phyloP scores from a whole-genome alignment of 2,329 filamentous ascomycete species.

The Penicillium expansum region DNA sequence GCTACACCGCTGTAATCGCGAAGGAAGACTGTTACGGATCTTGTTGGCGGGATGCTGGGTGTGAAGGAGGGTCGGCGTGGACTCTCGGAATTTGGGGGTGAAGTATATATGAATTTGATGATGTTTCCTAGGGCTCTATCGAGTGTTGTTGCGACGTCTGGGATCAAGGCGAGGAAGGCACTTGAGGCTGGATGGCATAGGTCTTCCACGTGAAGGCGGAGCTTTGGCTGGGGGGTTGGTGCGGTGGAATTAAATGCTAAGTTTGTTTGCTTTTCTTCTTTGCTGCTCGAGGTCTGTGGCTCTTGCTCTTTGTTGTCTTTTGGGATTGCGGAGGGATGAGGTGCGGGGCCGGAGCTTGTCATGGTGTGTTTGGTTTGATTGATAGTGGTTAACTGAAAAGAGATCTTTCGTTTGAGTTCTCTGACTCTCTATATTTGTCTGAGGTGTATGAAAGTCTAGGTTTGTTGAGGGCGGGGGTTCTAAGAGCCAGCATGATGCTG shows the following conservation, averaged over 20 bases:
- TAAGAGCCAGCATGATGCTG: neutral
- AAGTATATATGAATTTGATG: slow-evolving; percentile 67
- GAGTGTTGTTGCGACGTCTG: slow-evolving; percentile 60
- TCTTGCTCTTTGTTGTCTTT: neutral
- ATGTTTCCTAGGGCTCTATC: slow-evolving; percentile 64
- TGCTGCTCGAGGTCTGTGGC: neutral
- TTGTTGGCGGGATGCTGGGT: slow-evolving; percentile 59
- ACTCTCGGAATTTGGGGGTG: slow-evolving; percentile 10
- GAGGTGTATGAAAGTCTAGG: neutral
- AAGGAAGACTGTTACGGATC: slow-evolving; percentile 80
- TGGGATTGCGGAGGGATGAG: slow-evolving; percentile 18
- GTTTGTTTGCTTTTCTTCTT: neutral
- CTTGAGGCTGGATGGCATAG: slow-evolving; percentile 33
- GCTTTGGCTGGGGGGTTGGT: slow-evolving; percentile 30
- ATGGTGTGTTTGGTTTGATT: slow-evolving; percentile 9
- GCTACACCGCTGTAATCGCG: slow-evolving; percentile 79
- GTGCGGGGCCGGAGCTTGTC: slow-evolving; percentile 9
- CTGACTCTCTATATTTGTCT: too few species aligned
- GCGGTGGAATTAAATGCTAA: slow-evolving; percentile 5
- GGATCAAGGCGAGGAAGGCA: slow-evolving; percentile 66
- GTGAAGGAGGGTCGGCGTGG: slow-evolving; percentile 23
- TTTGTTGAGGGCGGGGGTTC: neutral
- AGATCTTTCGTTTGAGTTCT: neutral
- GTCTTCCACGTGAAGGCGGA: slow-evolving; percentile 37
- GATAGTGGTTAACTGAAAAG: too few species aligned